Evolutionary conservation across 1,139 yeast species (phyloP).

Genomic region (Entelexis paramagnoliae): DNA sequence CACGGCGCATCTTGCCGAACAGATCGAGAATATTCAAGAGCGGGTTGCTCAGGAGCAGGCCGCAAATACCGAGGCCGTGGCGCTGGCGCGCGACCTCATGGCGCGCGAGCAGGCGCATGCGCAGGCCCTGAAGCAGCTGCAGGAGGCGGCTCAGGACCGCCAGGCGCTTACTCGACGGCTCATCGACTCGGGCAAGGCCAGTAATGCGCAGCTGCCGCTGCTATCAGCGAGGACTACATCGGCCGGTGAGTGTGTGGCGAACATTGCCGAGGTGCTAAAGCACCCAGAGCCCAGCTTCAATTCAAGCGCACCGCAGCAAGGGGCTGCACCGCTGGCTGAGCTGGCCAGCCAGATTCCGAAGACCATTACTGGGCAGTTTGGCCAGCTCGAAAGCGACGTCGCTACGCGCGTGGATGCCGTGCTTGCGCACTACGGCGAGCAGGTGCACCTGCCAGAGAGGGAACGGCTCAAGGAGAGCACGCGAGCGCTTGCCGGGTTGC

Average conservation of each 20-base stretch:
- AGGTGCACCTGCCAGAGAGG: neutral
- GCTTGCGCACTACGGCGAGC: neutral
- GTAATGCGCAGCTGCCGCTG: neutral
- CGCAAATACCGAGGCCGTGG: neutral
- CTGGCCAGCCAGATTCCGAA: neutral
- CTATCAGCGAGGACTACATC: neutral
- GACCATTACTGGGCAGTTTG: neutral
- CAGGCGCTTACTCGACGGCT: neutral
- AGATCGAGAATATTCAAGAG: neutral
- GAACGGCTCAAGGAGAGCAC: neutral
- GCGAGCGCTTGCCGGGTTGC: neutral
- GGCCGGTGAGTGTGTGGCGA: neutral
- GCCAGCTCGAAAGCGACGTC: neutral
- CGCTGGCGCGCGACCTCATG: neutral
- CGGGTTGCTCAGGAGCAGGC: neutral
- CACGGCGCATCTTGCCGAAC: neutral
- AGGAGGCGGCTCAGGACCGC: neutral
- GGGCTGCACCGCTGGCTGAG: neutral
- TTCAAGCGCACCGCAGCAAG: too few species aligned
- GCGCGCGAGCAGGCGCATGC: neutral
- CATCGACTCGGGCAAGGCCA: neutral
- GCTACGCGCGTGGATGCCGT: neutral
- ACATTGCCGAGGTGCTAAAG: neutral
- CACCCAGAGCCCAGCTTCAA: neutral
- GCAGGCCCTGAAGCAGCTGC: neutral